phyloP scores from a whole-genome alignment of 495 filamentous ascomycete genomes.

The Tuber calosporum region DNA sequence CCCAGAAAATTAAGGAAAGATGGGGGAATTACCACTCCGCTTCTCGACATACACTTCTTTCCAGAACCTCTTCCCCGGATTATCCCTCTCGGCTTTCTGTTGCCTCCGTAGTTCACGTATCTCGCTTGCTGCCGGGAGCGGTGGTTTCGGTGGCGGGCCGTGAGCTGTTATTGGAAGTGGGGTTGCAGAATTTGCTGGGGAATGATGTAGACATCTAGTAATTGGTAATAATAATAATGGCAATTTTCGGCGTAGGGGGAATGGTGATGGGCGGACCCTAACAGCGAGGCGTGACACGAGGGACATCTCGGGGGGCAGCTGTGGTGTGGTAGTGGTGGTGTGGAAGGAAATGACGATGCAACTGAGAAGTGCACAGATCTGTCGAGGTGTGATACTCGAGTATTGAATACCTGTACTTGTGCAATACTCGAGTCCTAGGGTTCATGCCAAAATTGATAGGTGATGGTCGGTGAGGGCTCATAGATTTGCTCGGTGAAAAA shows the following conservation, averaged over 20 bases:
- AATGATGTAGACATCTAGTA: conserved; percentile 50
- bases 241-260: background rate
- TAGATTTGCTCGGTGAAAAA: background rate
- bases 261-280: background rate
- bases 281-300: background rate
- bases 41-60: conserved; percentile 63
- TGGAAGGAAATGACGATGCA: background rate
- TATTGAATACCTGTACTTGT: background rate
- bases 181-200: conserved; percentile 49
- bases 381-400: no score
- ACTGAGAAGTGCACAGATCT: background rate
- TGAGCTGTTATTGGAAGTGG: conserved; percentile 66
- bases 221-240: conserved; percentile 4
- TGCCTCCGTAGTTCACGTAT: conserved; percentile 43
- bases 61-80: conserved; percentile 65
- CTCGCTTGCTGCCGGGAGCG: conserved; percentile 53
- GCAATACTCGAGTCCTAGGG: no score
- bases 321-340: background rate
- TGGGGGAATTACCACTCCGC: conserved; percentile 46
- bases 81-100: conserved; percentile 52
- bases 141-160: conserved; percentile 75
- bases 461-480: background rate
- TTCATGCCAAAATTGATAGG: background rate
- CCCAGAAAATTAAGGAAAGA: conserved; percentile 6
- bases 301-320: background rate